Base-by-base conservation (phyloP, 2,329 filamentous ascomycete genomes). In the Didymella sp. region DNA sequence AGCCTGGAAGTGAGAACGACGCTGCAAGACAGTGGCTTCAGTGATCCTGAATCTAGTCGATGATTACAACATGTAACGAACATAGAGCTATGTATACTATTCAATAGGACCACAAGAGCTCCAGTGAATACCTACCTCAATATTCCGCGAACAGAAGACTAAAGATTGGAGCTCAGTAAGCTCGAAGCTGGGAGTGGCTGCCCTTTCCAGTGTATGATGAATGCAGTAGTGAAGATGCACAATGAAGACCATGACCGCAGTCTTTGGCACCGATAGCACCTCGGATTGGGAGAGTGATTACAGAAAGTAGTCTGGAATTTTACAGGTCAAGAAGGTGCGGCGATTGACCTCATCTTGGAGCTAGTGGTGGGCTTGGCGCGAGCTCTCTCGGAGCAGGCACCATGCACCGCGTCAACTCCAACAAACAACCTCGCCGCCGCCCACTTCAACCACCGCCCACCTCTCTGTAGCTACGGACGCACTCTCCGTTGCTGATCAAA, bases 351-450 rank as follows among this genome's bases (percentile, higher is more conserved):
- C 43, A 56, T 46, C 40, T 51, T 38, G 35, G 31, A 52, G 42
- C 38, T 48, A 52, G 48, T 27, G 48, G 37, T n/a, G 33, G 43
- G 25, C 54, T 51, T 56, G 48, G 54, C 48, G 38, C 30, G 24
- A 57, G 54, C 54, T 57, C 54, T 57, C 43, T 42, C 43, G 17
- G 28, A 42, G 40, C 35, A 56, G 54, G 54, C 54, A 56, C 43
- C 54, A 47, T 51, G 43, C 28, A 51, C 54, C 54, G 47, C 54
- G 54, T 51, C 43, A 52, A 57, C 54, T 42, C 33, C 42, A 42
- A 51, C 57, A 53, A 47, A 55, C 52, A 54, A 55, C 52, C 55
- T 56, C 51, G 49, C 54, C 47, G 43, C 53, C 28, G 38, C 37
- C 27, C 47, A 44, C 51, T 47, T 31, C 25, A 43, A 24, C 45